These are phyloP conservation scores for Jamesozyma hellenica DNA, from an alignment of 805 yeast species.

Conservation along the genomic window DNA sequence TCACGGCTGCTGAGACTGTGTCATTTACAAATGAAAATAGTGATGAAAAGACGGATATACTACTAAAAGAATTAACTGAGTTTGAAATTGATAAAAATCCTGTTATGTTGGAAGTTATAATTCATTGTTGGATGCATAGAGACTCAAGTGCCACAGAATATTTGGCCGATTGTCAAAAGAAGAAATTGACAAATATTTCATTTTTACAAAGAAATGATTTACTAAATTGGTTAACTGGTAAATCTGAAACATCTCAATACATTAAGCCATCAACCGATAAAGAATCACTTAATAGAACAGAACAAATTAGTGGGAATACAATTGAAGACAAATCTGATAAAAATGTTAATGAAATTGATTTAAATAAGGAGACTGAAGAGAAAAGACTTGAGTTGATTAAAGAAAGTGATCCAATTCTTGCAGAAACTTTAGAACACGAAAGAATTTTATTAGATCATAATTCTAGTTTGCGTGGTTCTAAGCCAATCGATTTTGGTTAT, in stretches of 20 bases:
- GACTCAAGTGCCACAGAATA: slow-evolving; percentile 75
- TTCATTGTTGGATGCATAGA: slow-evolving; percentile 69
- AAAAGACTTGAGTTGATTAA: slow-evolving; percentile 9
- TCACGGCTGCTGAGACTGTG: slow-evolving; percentile 29
- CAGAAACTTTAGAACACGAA: slow-evolving; percentile 31
- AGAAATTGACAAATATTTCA: slow-evolving; percentile 58
- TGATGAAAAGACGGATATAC: slow-evolving; percentile 17
- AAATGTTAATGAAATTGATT: slow-evolving; percentile 2
- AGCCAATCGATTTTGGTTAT: slow-evolving; percentile 56
- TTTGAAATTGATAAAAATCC: slow-evolving; percentile 42
- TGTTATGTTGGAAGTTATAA: slow-evolving; percentile 48
- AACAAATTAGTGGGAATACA: background rate
- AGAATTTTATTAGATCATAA: slow-evolving; percentile 48
- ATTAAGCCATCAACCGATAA: slow-evolving; percentile 20
- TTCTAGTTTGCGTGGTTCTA: slow-evolving; percentile 54
- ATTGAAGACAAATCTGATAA: background rate
- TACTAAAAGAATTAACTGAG: slow-evolving; percentile 41
- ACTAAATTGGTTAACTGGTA: slow-evolving; percentile 70
- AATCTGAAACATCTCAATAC: slow-evolving; percentile 48
- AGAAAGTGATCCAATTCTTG: slow-evolving; percentile 29
- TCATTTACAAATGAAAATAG: slow-evolving; percentile 9
- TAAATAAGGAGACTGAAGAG: slow-evolving; percentile 11
- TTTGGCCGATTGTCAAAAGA: slow-evolving; percentile 57
- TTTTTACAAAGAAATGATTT: slow-evolving; percentile 81
- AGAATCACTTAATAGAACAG: background rate